Conservation (phyloP, 2,329 filamentous ascomycete genomes). For the Fusarium clavum region DNA sequence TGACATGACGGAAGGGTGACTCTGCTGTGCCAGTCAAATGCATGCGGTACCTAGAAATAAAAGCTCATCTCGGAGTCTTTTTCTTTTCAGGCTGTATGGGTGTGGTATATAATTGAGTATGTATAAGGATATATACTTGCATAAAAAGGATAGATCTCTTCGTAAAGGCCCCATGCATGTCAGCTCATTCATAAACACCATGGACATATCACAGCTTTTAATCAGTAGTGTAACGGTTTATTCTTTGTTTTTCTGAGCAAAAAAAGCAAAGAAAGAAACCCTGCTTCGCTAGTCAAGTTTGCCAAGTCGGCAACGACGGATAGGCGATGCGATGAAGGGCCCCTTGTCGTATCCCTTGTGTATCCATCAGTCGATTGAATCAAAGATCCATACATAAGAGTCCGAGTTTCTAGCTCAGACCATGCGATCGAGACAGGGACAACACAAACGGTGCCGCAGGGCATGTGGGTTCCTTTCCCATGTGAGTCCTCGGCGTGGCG, state of each 20-base stretch:
- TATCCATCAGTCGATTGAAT: constrained; percentile 1
- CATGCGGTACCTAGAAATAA: constrained; percentile 6
- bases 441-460: constrained; percentile 3
- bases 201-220: not conserved
- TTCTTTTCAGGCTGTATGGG: not conserved
- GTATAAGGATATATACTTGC: constrained; percentile 7
- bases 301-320: constrained; percentile 39
- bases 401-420: not conserved
- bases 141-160: not conserved
- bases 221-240: not conserved
- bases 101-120: constrained; percentile 4
- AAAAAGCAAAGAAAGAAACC: not conserved
- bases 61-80: constrained; percentile 9
- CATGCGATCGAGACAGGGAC: not conserved
- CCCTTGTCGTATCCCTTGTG: not conserved
- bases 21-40: not conserved
- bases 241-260: not conserved
- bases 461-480: constrained; percentile 12
- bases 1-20: not conserved
- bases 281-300: constrained; percentile 1
- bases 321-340: not conserved
- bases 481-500: constrained; percentile 45
- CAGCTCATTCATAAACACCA: not conserved
- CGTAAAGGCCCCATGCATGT: not conserved
- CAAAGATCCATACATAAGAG: not conserved